Conservation (phyloP, 2,329 filamentous ascomycete genomes). For the Mycosphaerella sp. region DNA sequence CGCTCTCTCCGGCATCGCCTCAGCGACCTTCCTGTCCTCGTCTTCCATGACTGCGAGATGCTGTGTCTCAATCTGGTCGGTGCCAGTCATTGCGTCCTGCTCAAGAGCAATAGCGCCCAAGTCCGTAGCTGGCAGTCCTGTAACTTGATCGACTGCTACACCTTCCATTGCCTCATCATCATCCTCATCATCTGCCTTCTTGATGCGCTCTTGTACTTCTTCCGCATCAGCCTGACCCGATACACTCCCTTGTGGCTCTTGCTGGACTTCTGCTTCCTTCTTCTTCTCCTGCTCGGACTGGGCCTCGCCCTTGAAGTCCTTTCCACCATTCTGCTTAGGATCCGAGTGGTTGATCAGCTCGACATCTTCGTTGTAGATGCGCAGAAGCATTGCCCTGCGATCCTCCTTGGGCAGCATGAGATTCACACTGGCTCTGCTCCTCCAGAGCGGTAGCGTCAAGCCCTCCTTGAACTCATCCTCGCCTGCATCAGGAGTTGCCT, state of each 20-base stretch:
- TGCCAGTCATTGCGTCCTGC: conserved; percentile 36
- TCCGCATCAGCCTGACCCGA: conserved; percentile 19
- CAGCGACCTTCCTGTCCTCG: conserved; percentile 32
- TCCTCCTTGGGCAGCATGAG: conserved; percentile 99
- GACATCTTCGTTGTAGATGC: conserved; percentile 83
- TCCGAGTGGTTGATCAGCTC: conserved; percentile 64
- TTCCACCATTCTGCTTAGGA: conserved; percentile 18
- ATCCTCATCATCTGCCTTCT: conserved; percentile 15
- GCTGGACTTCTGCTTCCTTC: background rate
- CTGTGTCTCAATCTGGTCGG: conserved; percentile 37
- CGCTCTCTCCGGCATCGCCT: conserved; percentile 40
- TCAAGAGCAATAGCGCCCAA: conserved; percentile 28
- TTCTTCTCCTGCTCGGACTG: background rate
- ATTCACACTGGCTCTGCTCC: conserved; percentile 84
- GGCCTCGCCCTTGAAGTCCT: conserved; percentile 5
- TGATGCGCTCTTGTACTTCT: conserved; percentile 14
- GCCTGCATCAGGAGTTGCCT: conserved; percentile 31
- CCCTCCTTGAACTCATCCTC: conserved; percentile 59
- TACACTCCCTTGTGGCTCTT: conserved; percentile 12
- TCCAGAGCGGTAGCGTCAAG: conserved; percentile 89
- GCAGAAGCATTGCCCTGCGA: conserved; percentile 77
- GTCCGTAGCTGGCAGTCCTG: conserved; percentile 16
- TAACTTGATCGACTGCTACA: conserved; percentile 4
- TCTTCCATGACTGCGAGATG: conserved; percentile 38
- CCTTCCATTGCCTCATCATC: conserved; percentile 8